Base-by-base conservation (phyloP, 1,284 basidiomycete species). In the Tremellales sp. region DNA sequence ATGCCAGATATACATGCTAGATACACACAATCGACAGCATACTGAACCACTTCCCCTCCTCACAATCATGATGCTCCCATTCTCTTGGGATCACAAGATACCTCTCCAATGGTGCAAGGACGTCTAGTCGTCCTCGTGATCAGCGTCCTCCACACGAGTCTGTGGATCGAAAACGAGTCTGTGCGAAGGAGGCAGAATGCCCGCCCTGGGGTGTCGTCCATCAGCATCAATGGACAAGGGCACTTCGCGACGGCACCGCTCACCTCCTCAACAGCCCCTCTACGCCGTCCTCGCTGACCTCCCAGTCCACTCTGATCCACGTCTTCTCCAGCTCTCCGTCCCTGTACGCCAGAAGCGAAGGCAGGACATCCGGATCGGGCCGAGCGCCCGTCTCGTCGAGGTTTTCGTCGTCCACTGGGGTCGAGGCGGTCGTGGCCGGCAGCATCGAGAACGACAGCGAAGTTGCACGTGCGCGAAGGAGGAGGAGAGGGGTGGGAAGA, bases 341-440 rank as follows among this genome's bases (percentile, higher is more conserved):
- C 27, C 58, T 58, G 41, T 73, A 73, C 10, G 61, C 65, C 32
- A 73, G 57, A 33, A 73, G 43, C 4, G 66, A 65, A 8, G 71
- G 71, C n/a, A 73, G 48, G 1, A 73, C 71, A 35, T 71, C 71
- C 2, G 63, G 61, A 54, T 73, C 71, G 1, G 69, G 54, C 47
- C 24, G 34, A 18, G 7, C 6, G 16, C 48, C 49, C 26, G 47
- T 45, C 19, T 54, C 48, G 27, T 50, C 50, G 33, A 46, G 37
- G 18, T 49, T 44, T 16, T 56, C 50, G 24, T 50, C 45, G n/a
- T 42, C 44, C 16, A 40, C 36, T 35, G 25, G 18, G 42, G 40
- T 33, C 33, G 47, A 28, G 10, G 51, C 42, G 6, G 37, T 45
- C 2, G 50, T 13, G 14, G 16, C 40, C 5, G 60, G 58, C 1